Percentiles rank a stretch among this genome's conserved stretches.
These are phyloP conservation scores for Shiraia sp. DNA, from an alignment of 2,329 filamentous ascomycete species.

Conservation along the genomic window DNA sequence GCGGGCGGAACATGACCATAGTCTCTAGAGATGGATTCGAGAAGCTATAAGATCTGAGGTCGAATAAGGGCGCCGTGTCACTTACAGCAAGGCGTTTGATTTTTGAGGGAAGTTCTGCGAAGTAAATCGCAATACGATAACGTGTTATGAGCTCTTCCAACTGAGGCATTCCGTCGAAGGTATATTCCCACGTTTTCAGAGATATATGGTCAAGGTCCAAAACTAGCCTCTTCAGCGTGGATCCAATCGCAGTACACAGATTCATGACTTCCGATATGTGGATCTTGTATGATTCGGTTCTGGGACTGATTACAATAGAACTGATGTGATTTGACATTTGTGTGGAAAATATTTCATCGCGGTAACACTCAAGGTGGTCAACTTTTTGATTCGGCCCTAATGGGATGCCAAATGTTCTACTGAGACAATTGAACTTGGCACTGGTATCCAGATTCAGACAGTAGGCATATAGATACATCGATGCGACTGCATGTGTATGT, in stretches of 20 bases:
- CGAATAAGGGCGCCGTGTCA: slow-evolving; percentile 11
- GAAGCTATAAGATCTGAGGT: slow-evolving; percentile 23
- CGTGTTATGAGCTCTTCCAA: slow-evolving; percentile 34
- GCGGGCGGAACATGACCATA: slow-evolving; percentile 21
- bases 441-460: slow-evolving; percentile 30
- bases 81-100: slow-evolving; percentile 33
- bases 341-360: too few species aligned
- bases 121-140: slow-evolving; percentile 26
- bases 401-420: slow-evolving; percentile 28
- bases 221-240: slow-evolving; percentile 24
- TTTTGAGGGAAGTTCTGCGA: slow-evolving; percentile 26
- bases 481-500: slow-evolving; percentile 21
- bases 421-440: slow-evolving; percentile 20
- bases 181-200: slow-evolving; percentile 15
- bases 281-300: slow-evolving; percentile 14
- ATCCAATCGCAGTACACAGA: slow-evolving; percentile 19
- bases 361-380: too few species aligned
- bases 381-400: slow-evolving; percentile 22
- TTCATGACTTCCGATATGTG: slow-evolving; percentile 31
- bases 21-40: slow-evolving; percentile 18
- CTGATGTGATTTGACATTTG: too few species aligned
- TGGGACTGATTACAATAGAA: slow-evolving; percentile 26
- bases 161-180: slow-evolving; percentile 27
- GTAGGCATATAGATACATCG: slow-evolving; percentile 28
- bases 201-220: slow-evolving; percentile 25